Percentiles rank a stretch among this genome's conserved stretches.
Evolutionary conservation across 179 eudicot species (phyloP).

Genomic region (Kewa caespitosa): DNA sequence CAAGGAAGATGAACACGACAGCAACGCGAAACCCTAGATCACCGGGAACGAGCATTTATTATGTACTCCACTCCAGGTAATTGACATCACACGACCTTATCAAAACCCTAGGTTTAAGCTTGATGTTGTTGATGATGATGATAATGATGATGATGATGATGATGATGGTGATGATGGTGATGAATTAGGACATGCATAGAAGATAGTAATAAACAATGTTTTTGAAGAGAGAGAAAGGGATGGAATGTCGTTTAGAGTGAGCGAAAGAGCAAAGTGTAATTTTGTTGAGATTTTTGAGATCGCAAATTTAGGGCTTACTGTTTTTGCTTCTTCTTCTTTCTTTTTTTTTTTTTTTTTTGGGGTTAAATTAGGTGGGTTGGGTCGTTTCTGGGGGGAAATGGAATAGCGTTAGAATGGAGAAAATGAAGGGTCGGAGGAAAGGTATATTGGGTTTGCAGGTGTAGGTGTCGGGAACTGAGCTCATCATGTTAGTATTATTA

Average conservation of each 20-base stretch:
- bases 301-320: slow-evolving; percentile 24
- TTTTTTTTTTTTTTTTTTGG: background rate
- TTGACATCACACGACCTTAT: slow-evolving; percentile 37
- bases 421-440: slow-evolving; percentile 41
- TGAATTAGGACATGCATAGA: slow-evolving; percentile 13
- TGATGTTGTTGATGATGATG: background rate
- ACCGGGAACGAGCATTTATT: slow-evolving; percentile 60
- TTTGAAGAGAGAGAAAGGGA: background rate
- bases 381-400: background rate
- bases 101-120: slow-evolving; percentile 33
- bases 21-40: slow-evolving; percentile 66
- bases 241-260: slow-evolving; percentile 35
- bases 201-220: background rate
- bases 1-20: slow-evolving; percentile 28
- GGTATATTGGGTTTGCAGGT: slow-evolving; percentile 35
- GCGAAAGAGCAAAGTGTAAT: slow-evolving; percentile 7
- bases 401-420: slow-evolving; percentile 16
- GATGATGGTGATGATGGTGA: background rate
- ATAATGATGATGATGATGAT: slow-evolving; percentile 1
- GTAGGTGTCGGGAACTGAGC: slow-evolving; percentile 21
- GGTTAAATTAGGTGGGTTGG: no score
- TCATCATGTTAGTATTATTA: slow-evolving; percentile 21
- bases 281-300: slow-evolving; percentile 14
- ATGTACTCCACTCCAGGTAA: no score
- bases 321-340: background rate